A percentile compares a stretch with the other conserved stretches of the same genome.
These are phyloP conservation scores for Talaromyces stipitatus DNA, from an alignment of 495 filamentous ascomycete species.

Conservation along the genomic window DNA sequence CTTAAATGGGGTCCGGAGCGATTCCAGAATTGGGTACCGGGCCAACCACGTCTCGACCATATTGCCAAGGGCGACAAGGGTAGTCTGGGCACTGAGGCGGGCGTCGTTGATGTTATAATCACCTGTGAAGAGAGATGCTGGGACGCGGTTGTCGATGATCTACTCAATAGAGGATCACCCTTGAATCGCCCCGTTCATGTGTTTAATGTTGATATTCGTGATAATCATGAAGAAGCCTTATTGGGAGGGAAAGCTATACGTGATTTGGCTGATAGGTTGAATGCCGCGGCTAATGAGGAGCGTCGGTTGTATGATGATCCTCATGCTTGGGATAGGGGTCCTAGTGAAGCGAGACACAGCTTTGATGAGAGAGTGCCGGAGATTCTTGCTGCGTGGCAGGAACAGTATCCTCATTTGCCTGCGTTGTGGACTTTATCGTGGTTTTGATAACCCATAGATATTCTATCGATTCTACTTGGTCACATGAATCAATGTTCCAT, in stretches of 20 bases:
- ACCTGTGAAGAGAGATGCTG: constrained; percentile 98
- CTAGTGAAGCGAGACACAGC: constrained; percentile 55
- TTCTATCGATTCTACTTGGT: not conserved
- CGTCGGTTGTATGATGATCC: constrained; percentile 49
- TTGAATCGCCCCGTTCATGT: constrained; percentile 92
- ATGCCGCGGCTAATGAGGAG: constrained; percentile 74
- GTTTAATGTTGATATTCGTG: constrained; percentile 96
- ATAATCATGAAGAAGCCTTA: constrained; percentile 94
- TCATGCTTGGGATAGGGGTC: constrained; percentile 60
- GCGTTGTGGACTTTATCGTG: constrained; percentile 92
- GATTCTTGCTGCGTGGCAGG: constrained; percentile 92
- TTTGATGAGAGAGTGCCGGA: constrained; percentile 95
- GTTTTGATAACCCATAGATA: constrained; percentile 50
- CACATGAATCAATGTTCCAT: too few relatives aligned
- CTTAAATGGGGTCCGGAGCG: constrained; percentile 95
- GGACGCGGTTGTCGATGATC: constrained; percentile 95
- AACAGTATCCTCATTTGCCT: constrained; percentile 83
- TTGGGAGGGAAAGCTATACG: constrained; percentile 88
- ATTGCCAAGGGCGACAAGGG: constrained; percentile 56
- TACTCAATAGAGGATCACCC: constrained; percentile 71
- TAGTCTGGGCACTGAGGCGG: constrained; percentile 73
- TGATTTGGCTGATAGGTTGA: constrained; percentile 81
- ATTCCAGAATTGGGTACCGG: constrained; percentile 96
- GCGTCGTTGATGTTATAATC: constrained; percentile 89
- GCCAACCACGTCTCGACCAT: constrained; percentile 64